Base-by-base conservation (phyloP, 768 basidiomycete species). In the Serendipita sp. region DNA sequence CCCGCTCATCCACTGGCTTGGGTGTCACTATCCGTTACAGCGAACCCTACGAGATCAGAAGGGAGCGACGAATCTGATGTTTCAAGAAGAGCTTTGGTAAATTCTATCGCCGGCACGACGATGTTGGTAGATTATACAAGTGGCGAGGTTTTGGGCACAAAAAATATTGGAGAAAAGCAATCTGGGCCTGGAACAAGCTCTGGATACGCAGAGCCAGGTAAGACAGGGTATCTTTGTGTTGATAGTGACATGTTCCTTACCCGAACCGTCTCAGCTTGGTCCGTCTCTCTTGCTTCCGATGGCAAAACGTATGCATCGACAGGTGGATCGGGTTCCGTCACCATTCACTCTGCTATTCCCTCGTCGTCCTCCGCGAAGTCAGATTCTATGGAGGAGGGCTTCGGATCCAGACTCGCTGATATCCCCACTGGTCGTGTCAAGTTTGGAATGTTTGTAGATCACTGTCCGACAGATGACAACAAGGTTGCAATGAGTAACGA, bases 401-500 rank as follows among this genome's bases (percentile, higher is more conserved):
- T 90, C 72, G 89, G 90, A 15, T 76, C 81, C 66, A 78, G 77
- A n/a, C 74, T 83, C 23, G 73, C 81, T 3, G 78, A 78, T 46
- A 72, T 91, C 10, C 73, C 83, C 8, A 85, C 84, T 46, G 88
- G 88, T 8, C 79, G 86, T 69, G 80, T 75, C 70, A 90, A 87
- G 72, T 89, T 87, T 70, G 89, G 90, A 52, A 84, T 91, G 82
- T 78, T 75, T 63, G 86, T 87, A 71, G 76, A 78, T 66, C 79
- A 89, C 75, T 34, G 69, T 91, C 93, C 13, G 90, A 95, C 70
- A 92, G 93, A 46, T 80, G 80, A 68, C 82, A 83, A 47, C 16
- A 28, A 36, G 0, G 74, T 97, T 54, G 93, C 89, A 15, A 78
- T 95, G 68, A 83, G 91, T 2, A 83, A 85, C 7, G 92, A 95